Base-by-base conservation (phyloP, 164 flowering plant species). In the Vitis amurensis region DNA sequence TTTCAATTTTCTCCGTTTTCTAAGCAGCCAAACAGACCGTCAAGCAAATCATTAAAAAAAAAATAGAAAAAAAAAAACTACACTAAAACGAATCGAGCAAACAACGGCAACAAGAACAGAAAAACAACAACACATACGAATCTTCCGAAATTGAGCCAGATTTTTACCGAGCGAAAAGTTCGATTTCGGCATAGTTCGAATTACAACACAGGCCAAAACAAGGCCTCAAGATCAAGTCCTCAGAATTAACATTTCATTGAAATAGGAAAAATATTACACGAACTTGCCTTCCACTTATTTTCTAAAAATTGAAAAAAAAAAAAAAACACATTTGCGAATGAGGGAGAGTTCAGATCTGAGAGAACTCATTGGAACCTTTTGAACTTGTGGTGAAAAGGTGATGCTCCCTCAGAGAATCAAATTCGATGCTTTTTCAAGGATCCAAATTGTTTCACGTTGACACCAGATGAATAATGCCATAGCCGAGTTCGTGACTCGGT, bases 91-190 rank as follows among this genome's bases (percentile, higher is more conserved):
- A 59, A 16, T 62, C 62, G 37, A 60, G 16, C 19, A 10, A 52
- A 2, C 47, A 16, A 31, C 44, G 7, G 50, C 59, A 49, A 27
- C 4, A 16, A 31, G 4, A 16, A 11, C 2, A 68, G 30, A 15
- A 44, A 15, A 12, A 59, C 7, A 15, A 55, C 17, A 59, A 56
- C 50, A 76, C 82, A 76, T 72, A 78, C 79, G 50, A 77, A 80
- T 70, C 15, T 51, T 69, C 64, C 14, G 75, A 63, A 66, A 68
- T 44, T 70, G 80, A 75, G 59, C 47, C 60, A 68, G 71, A 70
- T 68, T 56, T 75, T 79, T 82, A 84, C 83, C 82, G 23, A 75
- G 68, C 58, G 76, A 64, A 69, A 64, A 12, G 52, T 69, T 76
- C 12, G 64, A 55, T 30, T 58, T 77, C 19, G 56, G 69, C 80